phyloP scores from a whole-genome alignment of 177 flowering plant genomes.

The Vitis hybrid region DNA sequence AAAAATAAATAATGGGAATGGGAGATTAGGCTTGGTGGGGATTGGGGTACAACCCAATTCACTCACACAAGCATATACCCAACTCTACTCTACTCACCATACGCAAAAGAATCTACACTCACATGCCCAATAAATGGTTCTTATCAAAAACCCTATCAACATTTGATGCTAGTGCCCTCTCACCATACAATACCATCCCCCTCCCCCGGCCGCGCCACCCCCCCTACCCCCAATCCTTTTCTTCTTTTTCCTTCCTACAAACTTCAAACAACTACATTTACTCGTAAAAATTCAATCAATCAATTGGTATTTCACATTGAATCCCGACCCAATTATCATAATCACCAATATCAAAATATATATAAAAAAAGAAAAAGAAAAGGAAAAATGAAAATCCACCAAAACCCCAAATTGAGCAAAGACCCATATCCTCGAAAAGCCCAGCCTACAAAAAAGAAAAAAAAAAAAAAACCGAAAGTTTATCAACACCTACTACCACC shows the following conservation, averaged over 20 bases:
- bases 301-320: neutral
- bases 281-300: neutral
- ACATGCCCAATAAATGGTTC: slow-evolving; percentile 20
- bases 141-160: slow-evolving; percentile 18
- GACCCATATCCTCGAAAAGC: too few species aligned
- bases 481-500: too few species aligned
- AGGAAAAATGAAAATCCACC: too few species aligned
- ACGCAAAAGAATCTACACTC: slow-evolving; percentile 2
- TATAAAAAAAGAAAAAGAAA: neutral
- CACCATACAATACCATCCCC: neutral
- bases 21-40: neutral
- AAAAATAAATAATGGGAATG: too few species aligned
- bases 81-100: neutral
- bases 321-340: neutral
- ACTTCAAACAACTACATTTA: neutral
- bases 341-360: neutral
- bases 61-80: neutral
- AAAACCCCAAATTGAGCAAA: too few species aligned
- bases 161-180: neutral
- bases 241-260: too few species aligned
- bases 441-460: too few species aligned
- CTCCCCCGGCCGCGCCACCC: neutral
- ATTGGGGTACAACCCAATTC: neutral
- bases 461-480: too few species aligned
- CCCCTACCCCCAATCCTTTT: neutral